Percentiles rank a stretch among this genome's conserved stretches.
Conservation (phyloP, 306 rosid species). For the Datisca glomerata region DNA sequence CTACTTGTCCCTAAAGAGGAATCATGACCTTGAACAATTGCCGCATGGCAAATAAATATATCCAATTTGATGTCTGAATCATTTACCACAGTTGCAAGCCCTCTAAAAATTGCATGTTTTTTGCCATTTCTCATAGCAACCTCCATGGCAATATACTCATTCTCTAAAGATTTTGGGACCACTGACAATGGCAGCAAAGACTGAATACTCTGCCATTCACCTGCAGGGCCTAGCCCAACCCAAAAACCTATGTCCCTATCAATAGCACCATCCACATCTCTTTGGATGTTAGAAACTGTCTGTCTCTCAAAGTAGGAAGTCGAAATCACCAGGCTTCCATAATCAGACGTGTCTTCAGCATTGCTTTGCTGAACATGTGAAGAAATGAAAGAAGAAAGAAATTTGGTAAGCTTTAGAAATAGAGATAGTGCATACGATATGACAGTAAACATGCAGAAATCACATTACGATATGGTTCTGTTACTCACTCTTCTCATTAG, state of each 20-base stretch:
- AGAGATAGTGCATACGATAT: too few species aligned
- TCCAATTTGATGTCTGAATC: slow-evolving; percentile 63
- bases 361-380: slow-evolving; percentile 41
- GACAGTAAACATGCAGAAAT: too few species aligned
- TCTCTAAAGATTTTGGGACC: slow-evolving; percentile 55
- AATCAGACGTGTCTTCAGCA: slow-evolving; percentile 30
- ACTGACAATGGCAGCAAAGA: slow-evolving; percentile 82
- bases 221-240: slow-evolving; percentile 54
- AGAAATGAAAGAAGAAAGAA: slow-evolving; percentile 10
- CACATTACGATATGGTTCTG: too few species aligned
- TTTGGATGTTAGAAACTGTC: slow-evolving; percentile 49
- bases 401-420: too few species aligned
- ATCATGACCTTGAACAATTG: slow-evolving; percentile 26
- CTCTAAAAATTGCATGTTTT: slow-evolving; percentile 80
- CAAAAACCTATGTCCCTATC: slow-evolving; percentile 79
- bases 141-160: slow-evolving; percentile 71
- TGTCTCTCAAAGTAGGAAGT: slow-evolving; percentile 81
- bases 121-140: slow-evolving; percentile 85
- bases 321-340: slow-evolving; percentile 48
- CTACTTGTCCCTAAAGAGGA: slow-evolving; percentile 19
- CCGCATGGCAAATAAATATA: slow-evolving; percentile 37
- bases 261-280: slow-evolving; percentile 23
- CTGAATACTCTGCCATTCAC: slow-evolving; percentile 67
- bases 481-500: slow-evolving; percentile 60
- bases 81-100: slow-evolving; percentile 76